A percentile compares a stretch with the other conserved stretches of the same genome.
Evolutionary conservation across 1,284 basidiomycete genomes (phyloP).

Genomic region (Rhodotorula sp.): DNA sequence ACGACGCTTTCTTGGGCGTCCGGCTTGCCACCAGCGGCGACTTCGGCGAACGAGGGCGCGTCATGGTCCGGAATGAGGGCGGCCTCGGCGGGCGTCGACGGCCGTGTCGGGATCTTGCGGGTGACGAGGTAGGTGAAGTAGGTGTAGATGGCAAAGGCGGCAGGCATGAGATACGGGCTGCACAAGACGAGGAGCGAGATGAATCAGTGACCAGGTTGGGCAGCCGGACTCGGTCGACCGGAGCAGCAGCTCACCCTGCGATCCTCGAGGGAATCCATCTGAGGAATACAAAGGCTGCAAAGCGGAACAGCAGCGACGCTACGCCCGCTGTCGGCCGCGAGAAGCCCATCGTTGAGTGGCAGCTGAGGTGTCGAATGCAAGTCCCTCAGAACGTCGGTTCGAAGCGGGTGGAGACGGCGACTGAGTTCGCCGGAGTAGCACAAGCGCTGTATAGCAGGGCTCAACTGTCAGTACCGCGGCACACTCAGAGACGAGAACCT

Average conservation of each 20-base stretch:
- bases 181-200: background rate
- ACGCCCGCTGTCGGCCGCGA: slow-evolving; percentile 4
- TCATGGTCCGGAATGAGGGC: slow-evolving; percentile 23
- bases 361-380: background rate
- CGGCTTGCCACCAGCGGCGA: slow-evolving; percentile 14
- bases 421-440: too few species aligned
- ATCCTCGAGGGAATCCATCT: slow-evolving; percentile 28
- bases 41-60: slow-evolving; percentile 28
- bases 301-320: slow-evolving; percentile 18
- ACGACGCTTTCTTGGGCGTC: slow-evolving; percentile 8
- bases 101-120: slow-evolving; percentile 10
- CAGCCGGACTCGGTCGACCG: background rate
- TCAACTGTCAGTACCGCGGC: too few species aligned
- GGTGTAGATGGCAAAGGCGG: slow-evolving; percentile 22
- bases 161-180: slow-evolving; percentile 22
- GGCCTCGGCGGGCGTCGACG: slow-evolving; percentile 23
- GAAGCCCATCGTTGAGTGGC: slow-evolving; percentile 6
- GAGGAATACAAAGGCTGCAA: slow-evolving; percentile 28
- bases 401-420: too few species aligned
- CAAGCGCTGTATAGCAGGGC: too few species aligned
- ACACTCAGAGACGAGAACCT: too few species aligned
- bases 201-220: background rate
- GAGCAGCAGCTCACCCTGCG: background rate
- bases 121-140: slow-evolving; percentile 8
- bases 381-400: too few species aligned